Evolutionary conservation across 768 basidiomycete genomes (phyloP), one percentile per base, ranked within the genome.

Genomic region (Boletus insuetus): DNA sequence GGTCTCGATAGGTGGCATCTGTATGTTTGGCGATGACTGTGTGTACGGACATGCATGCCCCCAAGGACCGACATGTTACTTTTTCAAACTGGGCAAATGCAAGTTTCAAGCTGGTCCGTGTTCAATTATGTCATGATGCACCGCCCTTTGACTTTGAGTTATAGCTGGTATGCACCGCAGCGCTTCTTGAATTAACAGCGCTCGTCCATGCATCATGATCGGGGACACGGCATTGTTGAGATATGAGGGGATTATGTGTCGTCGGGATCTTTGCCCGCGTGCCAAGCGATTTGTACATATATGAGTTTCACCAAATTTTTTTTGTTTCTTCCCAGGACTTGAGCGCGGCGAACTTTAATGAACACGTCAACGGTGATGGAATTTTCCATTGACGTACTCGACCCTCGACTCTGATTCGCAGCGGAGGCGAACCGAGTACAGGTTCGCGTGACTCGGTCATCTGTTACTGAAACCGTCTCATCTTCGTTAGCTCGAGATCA

Each of bases 1-100:
- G 16, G 35, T 29, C 35, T 46, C 35, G 46, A 53, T 61, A 86
- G 85, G 79, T 24, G 81, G 83, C 39, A 43, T 68, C 14, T 87
- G 85, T 67, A 58, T 73, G 13, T 85, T 81, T 75, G 85, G 82
- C 12, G 83, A 84, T 44, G 75, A 75, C 4, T 87, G 85, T 64
- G 81, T 79, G 37, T 69, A 71, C 46, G 73, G 72, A 24, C 72
- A 73, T 48, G 37, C 56, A 22, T 73, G 72, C 24, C 72, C 70
- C 73, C 80, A 72, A 76, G 83, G 29, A 73, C 80, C 64, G 62
- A 69, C 69, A 29, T 87, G 86, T 64, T 77, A 78, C 55, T 73
- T 74, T 65, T 69, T 79, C 59, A 83, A 81, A 73, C 73, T 77
- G 45, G 80, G 80, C 19, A 79, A 72, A 53, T 87, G 86, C 68